Percentiles rank a stretch among this genome's conserved stretches.
Conservation (phyloP, 345 rosid species). For the Nasturtium officinale region DNA sequence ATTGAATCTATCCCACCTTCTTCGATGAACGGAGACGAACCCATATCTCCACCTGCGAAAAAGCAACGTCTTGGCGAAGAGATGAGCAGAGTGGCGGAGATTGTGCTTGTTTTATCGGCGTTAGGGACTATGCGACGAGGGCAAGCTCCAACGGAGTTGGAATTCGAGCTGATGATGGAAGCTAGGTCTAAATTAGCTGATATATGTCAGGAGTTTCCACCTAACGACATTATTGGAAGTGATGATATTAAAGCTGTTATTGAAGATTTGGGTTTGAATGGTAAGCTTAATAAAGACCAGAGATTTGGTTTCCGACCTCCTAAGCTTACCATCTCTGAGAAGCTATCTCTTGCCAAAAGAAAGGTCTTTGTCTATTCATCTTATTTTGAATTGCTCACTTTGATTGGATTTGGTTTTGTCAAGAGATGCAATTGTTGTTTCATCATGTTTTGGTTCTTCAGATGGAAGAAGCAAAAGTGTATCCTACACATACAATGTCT, state of each 20-base stretch:
- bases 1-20: background rate
- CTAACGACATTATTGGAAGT: constrained; percentile 64
- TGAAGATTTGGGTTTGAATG: constrained; percentile 83
- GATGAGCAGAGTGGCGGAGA: constrained; percentile 74
- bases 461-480: constrained; percentile 80
- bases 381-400: constrained; percentile 16
- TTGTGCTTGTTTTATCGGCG: constrained; percentile 74
- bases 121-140: constrained; percentile 80
- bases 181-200: constrained; percentile 70
- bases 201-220: constrained; percentile 57
- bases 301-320: constrained; percentile 57
- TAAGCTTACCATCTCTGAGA: constrained; percentile 68
- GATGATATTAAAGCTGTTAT: constrained; percentile 63
- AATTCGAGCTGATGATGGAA: constrained; percentile 68
- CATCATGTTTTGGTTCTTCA: too few relatives aligned
- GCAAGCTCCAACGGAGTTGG: constrained; percentile 62
- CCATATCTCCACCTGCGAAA: constrained; percentile 41
- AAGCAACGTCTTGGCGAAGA: constrained; percentile 44
- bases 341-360: constrained; percentile 56
- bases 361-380: constrained; percentile 50
- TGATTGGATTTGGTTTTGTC: background rate
- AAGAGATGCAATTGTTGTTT: constrained; percentile 2
- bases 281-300: constrained; percentile 56
- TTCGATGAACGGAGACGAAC: constrained; percentile 28
- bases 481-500: constrained; percentile 43